A percentile compares a stretch with the other conserved stretches of the same genome.
These are phyloP conservation scores for Bipolaris oryzae DNA, from an alignment of 2,329 filamentous ascomycete species.

Conservation along the genomic window DNA sequence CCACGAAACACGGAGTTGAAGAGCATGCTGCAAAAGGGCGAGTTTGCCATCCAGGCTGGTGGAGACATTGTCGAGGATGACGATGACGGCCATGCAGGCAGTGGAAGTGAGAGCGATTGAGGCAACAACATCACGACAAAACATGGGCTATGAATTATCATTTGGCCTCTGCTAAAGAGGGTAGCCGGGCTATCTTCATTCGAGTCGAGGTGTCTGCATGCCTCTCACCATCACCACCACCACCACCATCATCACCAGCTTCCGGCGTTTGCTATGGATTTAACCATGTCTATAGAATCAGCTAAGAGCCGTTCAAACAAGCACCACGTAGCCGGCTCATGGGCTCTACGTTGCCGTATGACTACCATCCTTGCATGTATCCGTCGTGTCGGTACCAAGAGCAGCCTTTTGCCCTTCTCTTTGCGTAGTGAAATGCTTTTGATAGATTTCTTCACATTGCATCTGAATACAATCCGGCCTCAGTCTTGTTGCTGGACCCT, in stretches of 20 bases:
- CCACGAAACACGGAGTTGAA: slow-evolving; percentile 68
- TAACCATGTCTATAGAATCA: slow-evolving; percentile 10
- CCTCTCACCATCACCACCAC: slow-evolving; percentile 2
- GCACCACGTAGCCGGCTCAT: slow-evolving; percentile 10
- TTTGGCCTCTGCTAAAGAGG: neutral
- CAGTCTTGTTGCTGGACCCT: slow-evolving; percentile 30
- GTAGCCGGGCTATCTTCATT: slow-evolving; percentile 12
- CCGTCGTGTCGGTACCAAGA: slow-evolving; percentile 1
- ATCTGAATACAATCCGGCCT: neutral
- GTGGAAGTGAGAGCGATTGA: slow-evolving; percentile 55
- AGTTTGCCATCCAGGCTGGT: slow-evolving; percentile 63
- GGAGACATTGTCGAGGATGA: slow-evolving; percentile 58
- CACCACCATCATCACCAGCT: slow-evolving; percentile 5
- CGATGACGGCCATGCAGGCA: slow-evolving; percentile 55
- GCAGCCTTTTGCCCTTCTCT: slow-evolving; percentile 3
- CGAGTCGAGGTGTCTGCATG: slow-evolving; percentile 7
- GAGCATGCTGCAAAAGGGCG: slow-evolving; percentile 70
- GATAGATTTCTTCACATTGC: neutral
- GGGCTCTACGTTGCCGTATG: slow-evolving; percentile 1
- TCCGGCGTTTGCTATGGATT: slow-evolving; percentile 5
- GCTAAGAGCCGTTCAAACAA: slow-evolving; percentile 9
- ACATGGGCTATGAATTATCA: neutral
- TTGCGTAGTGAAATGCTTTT: neutral
- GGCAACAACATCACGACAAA: neutral
- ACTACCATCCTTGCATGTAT: slow-evolving; percentile 7